Percentiles rank a stretch among this genome's conserved stretches.
Conservation (phyloP, 106 monocot species). For the Xerophyta viscosa region DNA sequence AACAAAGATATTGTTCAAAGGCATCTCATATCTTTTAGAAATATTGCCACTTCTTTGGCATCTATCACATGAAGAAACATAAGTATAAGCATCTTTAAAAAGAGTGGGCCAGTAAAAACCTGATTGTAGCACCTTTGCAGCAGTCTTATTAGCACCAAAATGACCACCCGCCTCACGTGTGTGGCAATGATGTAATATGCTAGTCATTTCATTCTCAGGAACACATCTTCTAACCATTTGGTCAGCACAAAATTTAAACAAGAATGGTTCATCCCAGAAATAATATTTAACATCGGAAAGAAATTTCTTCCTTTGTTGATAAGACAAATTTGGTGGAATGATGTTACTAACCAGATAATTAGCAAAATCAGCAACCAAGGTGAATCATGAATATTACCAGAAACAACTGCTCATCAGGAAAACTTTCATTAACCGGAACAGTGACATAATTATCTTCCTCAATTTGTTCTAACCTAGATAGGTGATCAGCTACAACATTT, state of each 20-base stretch:
- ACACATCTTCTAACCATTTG: slow-evolving; percentile 2
- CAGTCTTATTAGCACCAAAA: background rate
- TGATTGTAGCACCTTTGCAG: background rate
- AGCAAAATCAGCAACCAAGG: background rate
- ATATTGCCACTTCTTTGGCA: background rate
- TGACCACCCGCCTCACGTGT: background rate
- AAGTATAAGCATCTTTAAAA: background rate
- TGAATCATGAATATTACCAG: background rate
- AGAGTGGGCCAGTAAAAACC: slow-evolving; percentile 1
- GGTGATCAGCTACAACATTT: background rate
- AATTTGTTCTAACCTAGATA: background rate
- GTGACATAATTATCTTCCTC: background rate
- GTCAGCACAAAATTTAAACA: background rate
- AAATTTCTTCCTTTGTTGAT: slow-evolving; percentile 1
- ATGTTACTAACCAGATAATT: background rate
- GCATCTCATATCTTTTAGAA: background rate
- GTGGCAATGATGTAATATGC: background rate
- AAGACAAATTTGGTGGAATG: background rate
- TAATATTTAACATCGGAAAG: background rate
- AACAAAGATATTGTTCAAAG: background rate
- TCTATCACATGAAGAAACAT: background rate
- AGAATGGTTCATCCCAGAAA: background rate
- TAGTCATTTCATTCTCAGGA: background rate
- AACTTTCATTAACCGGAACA: background rate
- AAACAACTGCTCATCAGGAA: background rate